Conservation (phyloP, 345 rosid genomes). For the Aquilaria sinensis region DNA sequence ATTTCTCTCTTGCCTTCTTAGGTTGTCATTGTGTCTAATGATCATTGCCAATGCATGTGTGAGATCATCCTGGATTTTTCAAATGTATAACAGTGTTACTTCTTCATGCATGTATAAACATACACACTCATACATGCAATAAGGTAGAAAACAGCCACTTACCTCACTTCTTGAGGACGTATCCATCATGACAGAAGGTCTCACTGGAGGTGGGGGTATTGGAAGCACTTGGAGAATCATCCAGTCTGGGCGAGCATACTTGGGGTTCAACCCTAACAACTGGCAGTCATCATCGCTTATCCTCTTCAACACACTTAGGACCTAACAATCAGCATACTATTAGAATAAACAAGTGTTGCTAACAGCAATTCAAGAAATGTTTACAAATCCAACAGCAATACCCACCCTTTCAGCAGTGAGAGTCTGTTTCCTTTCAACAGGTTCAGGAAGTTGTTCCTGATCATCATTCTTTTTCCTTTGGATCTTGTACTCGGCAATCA, state of each 20-base stretch:
- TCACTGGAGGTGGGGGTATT: constrained; percentile 97
- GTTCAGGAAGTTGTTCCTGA: constrained; percentile 83
- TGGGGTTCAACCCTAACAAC: constrained; percentile 82
- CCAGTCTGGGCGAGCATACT: constrained; percentile 99
- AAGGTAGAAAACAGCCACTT: constrained; percentile 43
- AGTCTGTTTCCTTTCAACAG: constrained; percentile 88
- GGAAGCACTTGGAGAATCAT: constrained; percentile 98
- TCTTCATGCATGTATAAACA: constrained; percentile 21
- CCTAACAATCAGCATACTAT: constrained; percentile 28
- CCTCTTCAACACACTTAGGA: constrained; percentile 87
- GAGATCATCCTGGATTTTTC: constrained; percentile 70
- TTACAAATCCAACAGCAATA: constrained; percentile 2
- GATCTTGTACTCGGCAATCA: constrained; percentile 81
- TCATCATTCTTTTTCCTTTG: constrained; percentile 80
- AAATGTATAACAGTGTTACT: constrained; percentile 1
- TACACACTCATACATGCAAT: neutral
- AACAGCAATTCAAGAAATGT: constrained; percentile 1
- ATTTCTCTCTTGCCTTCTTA: constrained; percentile 84
- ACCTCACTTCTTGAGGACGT: constrained; percentile 81
- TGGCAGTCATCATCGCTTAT: constrained; percentile 92
- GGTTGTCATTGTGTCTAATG: constrained; percentile 85
- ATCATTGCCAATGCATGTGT: constrained; percentile 95
- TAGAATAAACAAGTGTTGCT: constrained; percentile 3
- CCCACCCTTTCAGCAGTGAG: constrained; percentile 87
- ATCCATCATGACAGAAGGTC: constrained; percentile 98